Conservation (phyloP, 2,329 filamentous ascomycete genomes). For the Triangularia setosa region DNA sequence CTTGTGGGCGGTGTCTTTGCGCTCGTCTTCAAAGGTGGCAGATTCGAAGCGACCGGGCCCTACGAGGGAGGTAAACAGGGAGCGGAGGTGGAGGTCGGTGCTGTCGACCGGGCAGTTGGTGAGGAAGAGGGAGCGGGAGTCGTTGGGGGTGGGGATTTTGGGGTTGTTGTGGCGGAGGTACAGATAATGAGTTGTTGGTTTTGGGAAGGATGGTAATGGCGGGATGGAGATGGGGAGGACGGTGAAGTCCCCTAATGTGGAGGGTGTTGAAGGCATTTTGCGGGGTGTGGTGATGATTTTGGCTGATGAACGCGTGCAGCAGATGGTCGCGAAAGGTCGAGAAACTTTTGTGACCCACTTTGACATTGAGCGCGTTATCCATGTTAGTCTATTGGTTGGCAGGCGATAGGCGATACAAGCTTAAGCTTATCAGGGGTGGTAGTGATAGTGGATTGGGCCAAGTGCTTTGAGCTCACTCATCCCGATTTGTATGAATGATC, state of each 20-base stretch:
- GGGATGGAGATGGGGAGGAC: constrained; percentile 67
- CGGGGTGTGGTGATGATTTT: constrained; percentile 12
- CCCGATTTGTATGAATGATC: background rate
- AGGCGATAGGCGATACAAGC: background rate
- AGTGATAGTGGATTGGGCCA: background rate
- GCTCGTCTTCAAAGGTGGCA: constrained; percentile 68
- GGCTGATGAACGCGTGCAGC: background rate
- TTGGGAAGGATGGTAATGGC: constrained; percentile 57
- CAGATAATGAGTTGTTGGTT: constrained; percentile 70
- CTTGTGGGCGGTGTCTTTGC: constrained; percentile 33
- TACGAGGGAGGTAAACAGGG: constrained; percentile 70
- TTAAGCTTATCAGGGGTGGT: background rate
- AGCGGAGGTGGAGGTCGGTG: constrained; percentile 70
- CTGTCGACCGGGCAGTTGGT: constrained; percentile 85
- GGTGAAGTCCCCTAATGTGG: constrained; percentile 59
- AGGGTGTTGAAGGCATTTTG: constrained; percentile 35
- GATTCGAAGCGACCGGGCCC: constrained; percentile 74
- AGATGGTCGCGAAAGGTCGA: constrained; percentile 5
- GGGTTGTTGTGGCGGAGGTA: constrained; percentile 83
- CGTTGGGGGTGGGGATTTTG: constrained; percentile 68
- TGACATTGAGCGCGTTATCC: background rate
- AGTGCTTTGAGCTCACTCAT: background rate
- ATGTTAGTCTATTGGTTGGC: background rate
- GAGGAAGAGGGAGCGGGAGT: constrained; percentile 80
- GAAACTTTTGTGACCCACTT: constrained; percentile 22